These are phyloP conservation scores for Colletotrichum musae DNA, from an alignment of 2,329 filamentous ascomycete genomes.

Conservation along the genomic window DNA sequence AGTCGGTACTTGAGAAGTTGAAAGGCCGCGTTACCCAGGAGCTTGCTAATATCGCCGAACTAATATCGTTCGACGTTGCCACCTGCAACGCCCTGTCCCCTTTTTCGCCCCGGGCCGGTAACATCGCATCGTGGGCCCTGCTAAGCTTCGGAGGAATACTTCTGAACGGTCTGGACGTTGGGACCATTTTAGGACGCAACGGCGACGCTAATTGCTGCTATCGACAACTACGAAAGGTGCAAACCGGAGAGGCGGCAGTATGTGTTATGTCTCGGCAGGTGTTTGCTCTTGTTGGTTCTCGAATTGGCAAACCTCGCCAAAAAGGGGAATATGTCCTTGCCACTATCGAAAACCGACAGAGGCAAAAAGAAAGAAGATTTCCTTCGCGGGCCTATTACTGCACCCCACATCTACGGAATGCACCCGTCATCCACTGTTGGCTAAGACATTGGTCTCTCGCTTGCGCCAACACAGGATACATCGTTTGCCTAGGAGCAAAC, in stretches of 20 bases:
- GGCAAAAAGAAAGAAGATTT: constrained; percentile 8
- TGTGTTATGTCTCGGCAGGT: constrained; percentile 11
- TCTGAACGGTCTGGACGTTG: constrained; percentile 17
- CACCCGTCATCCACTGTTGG: constrained; percentile 6
- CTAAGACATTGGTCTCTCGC: background rate
- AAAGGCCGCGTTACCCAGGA: constrained; percentile 2
- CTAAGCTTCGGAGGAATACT: constrained; percentile 8
- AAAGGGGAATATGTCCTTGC: constrained; percentile 28
- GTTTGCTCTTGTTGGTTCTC: background rate
- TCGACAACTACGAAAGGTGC: constrained; percentile 15
- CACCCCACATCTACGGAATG: constrained; percentile 12
- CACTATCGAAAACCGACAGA: constrained; percentile 19
- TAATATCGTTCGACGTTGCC: constrained; percentile 33
- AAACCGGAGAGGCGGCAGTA: constrained; percentile 26
- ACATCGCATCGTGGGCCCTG: constrained; percentile 30
- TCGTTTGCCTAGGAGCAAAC: background rate
- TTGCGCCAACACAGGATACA: constrained; percentile 22
- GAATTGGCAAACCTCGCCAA: background rate
- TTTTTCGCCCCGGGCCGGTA: constrained; percentile 11
- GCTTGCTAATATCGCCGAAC: constrained; percentile 19
- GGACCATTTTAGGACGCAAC: constrained; percentile 11
- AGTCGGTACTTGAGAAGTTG: background rate
- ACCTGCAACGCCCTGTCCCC: constrained; percentile 26
- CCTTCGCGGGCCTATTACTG: background rate
- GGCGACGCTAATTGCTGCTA: constrained; percentile 33